These are phyloP conservation scores for Populus hybrid DNA, from an alignment of 441 rosid species.

Conservation along the genomic window DNA sequence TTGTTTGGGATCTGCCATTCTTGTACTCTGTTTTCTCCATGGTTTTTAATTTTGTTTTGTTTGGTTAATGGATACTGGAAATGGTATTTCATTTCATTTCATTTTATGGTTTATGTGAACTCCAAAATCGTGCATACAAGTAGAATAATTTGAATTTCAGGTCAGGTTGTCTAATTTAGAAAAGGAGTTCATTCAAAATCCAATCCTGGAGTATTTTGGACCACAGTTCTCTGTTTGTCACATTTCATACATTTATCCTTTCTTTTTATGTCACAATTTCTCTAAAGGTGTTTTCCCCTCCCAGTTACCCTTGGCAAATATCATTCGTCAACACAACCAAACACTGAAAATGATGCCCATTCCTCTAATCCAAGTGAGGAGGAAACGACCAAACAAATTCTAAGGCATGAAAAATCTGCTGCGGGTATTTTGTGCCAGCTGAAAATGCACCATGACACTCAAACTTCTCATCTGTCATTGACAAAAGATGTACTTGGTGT, in stretches of 20 bases:
- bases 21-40: background rate
- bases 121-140: constrained; percentile 3
- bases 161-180: background rate
- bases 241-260: constrained; percentile 3
- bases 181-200: background rate
- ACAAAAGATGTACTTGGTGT: constrained; percentile 61
- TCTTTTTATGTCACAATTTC: background rate
- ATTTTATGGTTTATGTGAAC: background rate
- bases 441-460: constrained; percentile 38
- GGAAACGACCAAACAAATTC: constrained; percentile 52
- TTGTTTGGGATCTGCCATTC: background rate
- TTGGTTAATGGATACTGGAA: background rate
- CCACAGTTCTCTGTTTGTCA: background rate
- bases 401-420: constrained; percentile 54
- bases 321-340: constrained; percentile 38
- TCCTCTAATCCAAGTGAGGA: constrained; percentile 45
- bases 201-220: background rate
- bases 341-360: constrained; percentile 25
- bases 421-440: constrained; percentile 61
- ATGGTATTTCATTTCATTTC: background rate
- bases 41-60: background rate
- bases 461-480: constrained; percentile 36
- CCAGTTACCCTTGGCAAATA: constrained; percentile 61
- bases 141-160: background rate
- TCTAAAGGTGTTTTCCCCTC: constrained; percentile 15